A percentile compares a stretch with the other conserved stretches of the same genome.
Evolutionary conservation across 2,329 filamentous ascomycete species (phyloP).

Genomic region (Monosporascus sp.): DNA sequence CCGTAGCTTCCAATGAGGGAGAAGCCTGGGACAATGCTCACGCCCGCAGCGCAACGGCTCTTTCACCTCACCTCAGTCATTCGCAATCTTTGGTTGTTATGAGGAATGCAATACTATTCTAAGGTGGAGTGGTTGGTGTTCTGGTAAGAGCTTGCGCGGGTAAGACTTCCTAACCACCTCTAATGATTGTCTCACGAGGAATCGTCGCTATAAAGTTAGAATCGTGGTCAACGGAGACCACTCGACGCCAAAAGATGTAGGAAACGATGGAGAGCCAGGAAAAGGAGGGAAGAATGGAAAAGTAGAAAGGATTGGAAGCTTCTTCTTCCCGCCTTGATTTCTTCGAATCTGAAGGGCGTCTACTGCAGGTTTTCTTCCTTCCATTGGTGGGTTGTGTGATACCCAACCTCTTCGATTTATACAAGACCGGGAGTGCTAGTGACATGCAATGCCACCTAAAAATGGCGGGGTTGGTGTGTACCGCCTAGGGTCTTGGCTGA

Average conservation of each 20-base stretch:
- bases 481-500: not conserved
- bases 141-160: not conserved
- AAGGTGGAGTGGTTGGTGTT: not conserved
- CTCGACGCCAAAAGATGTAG: not conserved
- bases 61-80: not conserved
- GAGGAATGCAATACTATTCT: not conserved
- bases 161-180: not conserved
- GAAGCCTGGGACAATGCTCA: not conserved
- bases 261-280: not conserved
- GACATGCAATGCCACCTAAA: not conserved
- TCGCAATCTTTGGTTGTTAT: not conserved
- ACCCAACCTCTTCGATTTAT: not conserved
- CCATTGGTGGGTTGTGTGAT: not conserved
- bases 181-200: not conserved
- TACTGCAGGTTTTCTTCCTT: not conserved
- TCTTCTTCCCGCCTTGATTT: not conserved
- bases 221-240: not conserved
- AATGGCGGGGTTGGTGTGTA: not conserved
- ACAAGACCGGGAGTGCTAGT: not conserved
- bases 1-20: not conserved
- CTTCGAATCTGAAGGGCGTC: not conserved
- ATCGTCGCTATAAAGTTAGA: not conserved
- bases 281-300: not conserved
- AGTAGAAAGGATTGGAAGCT: not conserved
- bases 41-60: not conserved